phyloP scores from a whole-genome alignment of 2,329 filamentous ascomycete species.

The Colletotrichum sp. region DNA sequence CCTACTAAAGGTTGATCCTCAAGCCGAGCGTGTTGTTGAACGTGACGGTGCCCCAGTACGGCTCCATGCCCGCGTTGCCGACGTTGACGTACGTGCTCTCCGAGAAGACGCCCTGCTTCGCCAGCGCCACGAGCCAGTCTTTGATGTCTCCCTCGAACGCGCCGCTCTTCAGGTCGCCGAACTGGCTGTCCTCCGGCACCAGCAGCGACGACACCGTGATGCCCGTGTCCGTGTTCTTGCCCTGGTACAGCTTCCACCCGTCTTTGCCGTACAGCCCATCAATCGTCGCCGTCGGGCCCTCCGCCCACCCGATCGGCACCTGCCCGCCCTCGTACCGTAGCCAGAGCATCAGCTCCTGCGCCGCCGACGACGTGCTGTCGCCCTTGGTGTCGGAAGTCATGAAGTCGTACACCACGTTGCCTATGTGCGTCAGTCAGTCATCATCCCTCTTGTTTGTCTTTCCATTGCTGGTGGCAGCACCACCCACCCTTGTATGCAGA shows the following conservation, averaged over 20 bases:
- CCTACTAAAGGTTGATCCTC: constrained; percentile 22
- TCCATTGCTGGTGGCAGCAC: neutral
- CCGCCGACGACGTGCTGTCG: constrained; percentile 41
- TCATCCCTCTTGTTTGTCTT: neutral
- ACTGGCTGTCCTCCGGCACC: constrained; percentile 35
- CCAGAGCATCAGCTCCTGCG: constrained; percentile 51
- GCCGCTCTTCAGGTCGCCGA: constrained; percentile 28
- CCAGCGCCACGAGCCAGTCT: constrained; percentile 43
- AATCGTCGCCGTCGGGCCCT: constrained; percentile 37
- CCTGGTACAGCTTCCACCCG: constrained; percentile 46
- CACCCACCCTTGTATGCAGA: constrained; percentile 39
- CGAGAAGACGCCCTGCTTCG: constrained; percentile 38
- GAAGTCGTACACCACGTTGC: constrained; percentile 48
- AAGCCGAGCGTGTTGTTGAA: constrained; percentile 27
- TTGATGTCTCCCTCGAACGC: constrained; percentile 42
- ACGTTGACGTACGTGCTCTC: constrained; percentile 45
- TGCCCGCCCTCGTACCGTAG: constrained; percentile 48
- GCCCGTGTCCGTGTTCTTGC: constrained; percentile 43
- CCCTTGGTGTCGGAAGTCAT: constrained; percentile 47
- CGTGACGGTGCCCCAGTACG: constrained; percentile 26
- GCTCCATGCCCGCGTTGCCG: constrained; percentile 40
- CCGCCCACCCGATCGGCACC: constrained; percentile 44
- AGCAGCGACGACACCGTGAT: constrained; percentile 45
- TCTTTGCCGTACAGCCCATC: constrained; percentile 38
- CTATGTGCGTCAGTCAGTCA: constrained; percentile 12